These are phyloP conservation scores for Paramecium pentaurelia DNA, from an alignment of 73 alveolate genomes.

Conservation along the genomic window DNA sequence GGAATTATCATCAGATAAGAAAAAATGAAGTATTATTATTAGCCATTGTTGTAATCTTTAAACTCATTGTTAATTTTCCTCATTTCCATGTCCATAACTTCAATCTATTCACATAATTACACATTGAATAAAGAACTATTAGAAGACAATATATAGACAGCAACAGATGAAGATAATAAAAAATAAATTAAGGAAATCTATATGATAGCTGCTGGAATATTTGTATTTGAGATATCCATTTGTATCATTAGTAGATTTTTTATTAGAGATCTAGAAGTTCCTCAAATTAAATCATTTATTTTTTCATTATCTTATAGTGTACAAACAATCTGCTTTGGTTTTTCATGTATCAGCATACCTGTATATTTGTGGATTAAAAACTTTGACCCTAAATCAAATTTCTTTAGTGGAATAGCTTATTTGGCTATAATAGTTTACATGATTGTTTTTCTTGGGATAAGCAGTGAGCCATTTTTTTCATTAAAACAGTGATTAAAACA, in stretches of 20 bases:
- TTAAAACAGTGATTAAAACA: background rate
- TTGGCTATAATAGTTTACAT: background rate
- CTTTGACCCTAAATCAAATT: background rate
- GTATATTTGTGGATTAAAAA: background rate
- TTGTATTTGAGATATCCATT: background rate
- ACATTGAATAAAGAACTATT: constrained; percentile 14
- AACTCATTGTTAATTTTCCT: background rate
- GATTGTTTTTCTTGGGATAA: background rate
- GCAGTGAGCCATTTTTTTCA: background rate
- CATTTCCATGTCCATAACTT: background rate
- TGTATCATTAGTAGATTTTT: background rate
- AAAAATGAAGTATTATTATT: background rate
- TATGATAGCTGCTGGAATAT: background rate
- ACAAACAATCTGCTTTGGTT: constrained; percentile 4
- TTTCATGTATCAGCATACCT: constrained; percentile 9
- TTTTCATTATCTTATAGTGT: background rate
- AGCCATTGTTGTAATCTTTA: background rate
- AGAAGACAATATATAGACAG: background rate
- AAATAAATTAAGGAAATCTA: background rate
- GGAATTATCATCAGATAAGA: background rate
- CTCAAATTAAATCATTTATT: background rate
- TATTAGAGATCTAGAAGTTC: background rate
- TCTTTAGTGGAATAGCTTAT: background rate
- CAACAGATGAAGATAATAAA: constrained; percentile 18
- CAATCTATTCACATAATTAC: constrained; percentile 29